Conservation (phyloP, 495 filamentous ascomycete genomes). For the Daldinia childiae region DNA sequence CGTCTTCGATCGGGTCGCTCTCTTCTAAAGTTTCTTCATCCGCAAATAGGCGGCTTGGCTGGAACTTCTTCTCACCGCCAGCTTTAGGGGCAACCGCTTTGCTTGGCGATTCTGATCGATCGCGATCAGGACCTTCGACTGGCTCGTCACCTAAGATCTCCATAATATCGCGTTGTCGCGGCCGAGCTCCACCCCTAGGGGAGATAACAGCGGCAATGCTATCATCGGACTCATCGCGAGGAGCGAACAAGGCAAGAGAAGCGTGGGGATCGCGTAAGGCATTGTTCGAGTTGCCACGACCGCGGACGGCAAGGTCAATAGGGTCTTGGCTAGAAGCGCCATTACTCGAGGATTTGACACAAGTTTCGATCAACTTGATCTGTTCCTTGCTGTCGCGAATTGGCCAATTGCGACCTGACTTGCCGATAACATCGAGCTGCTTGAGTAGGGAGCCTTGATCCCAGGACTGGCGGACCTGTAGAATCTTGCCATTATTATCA, state of each 20-base stretch:
- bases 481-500: constrained; percentile 76
- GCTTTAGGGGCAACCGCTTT: constrained; percentile 67
- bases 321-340: constrained; percentile 28
- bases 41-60: constrained; percentile 75
- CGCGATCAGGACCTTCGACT: constrained; percentile 53
- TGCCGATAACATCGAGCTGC: constrained; percentile 91
- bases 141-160: constrained; percentile 60
- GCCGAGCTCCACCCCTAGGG: constrained; percentile 59
- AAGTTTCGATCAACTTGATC: constrained; percentile 71
- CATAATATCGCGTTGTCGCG: constrained; percentile 61
- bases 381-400: constrained; percentile 91
- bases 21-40: constrained; percentile 60
- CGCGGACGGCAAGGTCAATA: constrained; percentile 45
- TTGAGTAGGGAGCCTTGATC: constrained; percentile 94
- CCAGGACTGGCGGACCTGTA: constrained; percentile 88
- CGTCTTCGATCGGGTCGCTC: constrained; percentile 50
- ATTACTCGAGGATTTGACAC: constrained; percentile 53
- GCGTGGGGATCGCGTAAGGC: constrained; percentile 74
- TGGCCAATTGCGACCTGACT: constrained; percentile 88
- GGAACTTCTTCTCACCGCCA: constrained; percentile 75
- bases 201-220: constrained; percentile 59
- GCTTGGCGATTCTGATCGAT: constrained; percentile 53
- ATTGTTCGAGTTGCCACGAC: constrained; percentile 60
- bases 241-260: constrained; percentile 75
- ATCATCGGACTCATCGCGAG: constrained; percentile 65